Evolutionary conservation across 164 flowering plant species (phyloP).

Genomic region (Kingdonia uniflora): DNA sequence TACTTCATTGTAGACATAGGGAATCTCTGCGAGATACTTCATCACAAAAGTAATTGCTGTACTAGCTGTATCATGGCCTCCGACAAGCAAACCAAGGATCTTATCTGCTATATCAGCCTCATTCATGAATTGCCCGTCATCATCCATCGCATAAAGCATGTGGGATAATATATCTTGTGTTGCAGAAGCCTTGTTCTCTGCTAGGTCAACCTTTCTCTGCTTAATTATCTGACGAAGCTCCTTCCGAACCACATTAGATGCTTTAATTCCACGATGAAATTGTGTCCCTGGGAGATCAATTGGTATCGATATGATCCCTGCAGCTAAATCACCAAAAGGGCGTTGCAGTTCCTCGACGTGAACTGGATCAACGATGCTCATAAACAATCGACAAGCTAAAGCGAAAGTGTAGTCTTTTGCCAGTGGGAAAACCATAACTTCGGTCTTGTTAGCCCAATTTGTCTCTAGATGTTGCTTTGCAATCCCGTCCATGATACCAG

Average conservation of each 20-base stretch:
- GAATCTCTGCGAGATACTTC: too few relatives aligned
- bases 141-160: constrained; percentile 2
- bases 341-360: constrained; percentile 13
- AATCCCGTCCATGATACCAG: constrained; percentile 16
- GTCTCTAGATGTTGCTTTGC: constrained; percentile 6
- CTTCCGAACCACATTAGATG: constrained; percentile 14
- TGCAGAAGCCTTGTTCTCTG: too few relatives aligned
- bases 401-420: constrained; percentile 13
- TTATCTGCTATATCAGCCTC: too few relatives aligned
- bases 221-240: constrained; percentile 8
- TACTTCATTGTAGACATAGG: constrained; percentile 15
- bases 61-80: constrained; percentile 50
- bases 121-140: too few relatives aligned
- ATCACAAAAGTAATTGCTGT: constrained; percentile 32
- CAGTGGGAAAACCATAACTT: constrained; percentile 11
- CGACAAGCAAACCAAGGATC: too few relatives aligned
- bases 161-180: constrained; percentile 15
- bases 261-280: constrained; percentile 7
- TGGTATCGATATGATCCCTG: constrained; percentile 6
- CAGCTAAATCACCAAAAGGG: not conserved
- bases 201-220: constrained; percentile 8
- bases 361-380: constrained; percentile 26
- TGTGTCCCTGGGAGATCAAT: constrained; percentile 34
- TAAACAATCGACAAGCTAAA: constrained; percentile 18
- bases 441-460: constrained; percentile 11